These are phyloP conservation scores for Macrocystidia cucumis DNA, from an alignment of 1,284 basidiomycete genomes.

Conservation along the genomic window DNA sequence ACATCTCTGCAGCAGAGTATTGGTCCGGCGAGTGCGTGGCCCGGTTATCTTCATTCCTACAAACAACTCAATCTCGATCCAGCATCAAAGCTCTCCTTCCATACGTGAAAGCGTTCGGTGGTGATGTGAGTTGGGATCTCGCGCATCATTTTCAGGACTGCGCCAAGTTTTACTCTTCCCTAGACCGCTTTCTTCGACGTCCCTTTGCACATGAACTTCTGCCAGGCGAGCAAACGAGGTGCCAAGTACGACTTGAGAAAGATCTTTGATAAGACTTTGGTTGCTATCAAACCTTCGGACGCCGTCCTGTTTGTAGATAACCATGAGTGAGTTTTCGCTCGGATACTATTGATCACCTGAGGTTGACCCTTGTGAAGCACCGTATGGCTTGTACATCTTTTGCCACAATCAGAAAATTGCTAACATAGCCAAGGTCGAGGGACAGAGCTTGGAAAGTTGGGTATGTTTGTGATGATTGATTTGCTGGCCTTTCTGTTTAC, in stretches of 20 bases:
- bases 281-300: slow-evolving; percentile 52
- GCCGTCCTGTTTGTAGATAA: slow-evolving; percentile 82
- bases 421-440: slow-evolving; percentile 44
- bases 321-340: slow-evolving; percentile 62
- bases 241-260: slow-evolving; percentile 58
- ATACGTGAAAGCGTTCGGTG: slow-evolving; percentile 53
- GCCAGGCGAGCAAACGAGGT: slow-evolving; percentile 52
- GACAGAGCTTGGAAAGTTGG: slow-evolving; percentile 74
- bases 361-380: no score
- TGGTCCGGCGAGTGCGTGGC: slow-evolving; percentile 60
- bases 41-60: not conserved
- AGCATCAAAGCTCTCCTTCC: slow-evolving; percentile 46
- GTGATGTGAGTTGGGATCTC: slow-evolving; percentile 34
- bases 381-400: not conserved
- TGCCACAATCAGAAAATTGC: not conserved
- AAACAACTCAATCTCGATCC: slow-evolving; percentile 4
- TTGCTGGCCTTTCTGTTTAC: slow-evolving; percentile 5
- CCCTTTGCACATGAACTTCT: slow-evolving; percentile 68
- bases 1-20: slow-evolving; percentile 42
- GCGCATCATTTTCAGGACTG: not conserved
- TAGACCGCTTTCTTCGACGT: slow-evolving; percentile 78
- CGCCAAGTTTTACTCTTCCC: not conserved
- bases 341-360: not conserved
- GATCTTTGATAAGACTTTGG: slow-evolving; percentile 52
- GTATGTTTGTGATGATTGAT: slow-evolving; percentile 28